Evolutionary conservation across 441 rosid species (phyloP).

Genomic region (Croton setiger): DNA sequence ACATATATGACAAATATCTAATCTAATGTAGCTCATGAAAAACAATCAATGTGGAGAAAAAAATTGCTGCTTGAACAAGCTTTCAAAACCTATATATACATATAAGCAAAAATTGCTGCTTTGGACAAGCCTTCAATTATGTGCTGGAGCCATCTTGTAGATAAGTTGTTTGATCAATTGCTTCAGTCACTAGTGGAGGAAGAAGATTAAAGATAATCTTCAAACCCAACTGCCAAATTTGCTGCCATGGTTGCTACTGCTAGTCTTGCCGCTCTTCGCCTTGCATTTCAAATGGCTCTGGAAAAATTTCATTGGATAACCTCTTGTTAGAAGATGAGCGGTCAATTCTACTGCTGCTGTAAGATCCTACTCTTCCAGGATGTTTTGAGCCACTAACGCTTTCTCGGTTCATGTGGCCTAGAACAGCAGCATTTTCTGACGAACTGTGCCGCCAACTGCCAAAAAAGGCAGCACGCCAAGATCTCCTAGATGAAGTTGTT

Average conservation of each 20-base stretch:
- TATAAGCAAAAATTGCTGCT: too few species aligned
- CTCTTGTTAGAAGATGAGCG: constrained; percentile 64
- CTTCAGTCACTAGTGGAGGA: constrained; percentile 4
- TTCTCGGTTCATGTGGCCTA: constrained; percentile 32
- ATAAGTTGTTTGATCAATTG: neutral
- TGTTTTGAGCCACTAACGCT: constrained; percentile 47
- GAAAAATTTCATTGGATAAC: constrained; percentile 71
- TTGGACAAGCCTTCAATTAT: neutral
- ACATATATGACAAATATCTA: constrained; percentile 13
- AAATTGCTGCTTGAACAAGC: constrained; percentile 28
- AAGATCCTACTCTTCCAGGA: constrained; percentile 60
- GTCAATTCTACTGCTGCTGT: constrained; percentile 52
- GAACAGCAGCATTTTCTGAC: constrained; percentile 37
- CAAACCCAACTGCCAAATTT: neutral
- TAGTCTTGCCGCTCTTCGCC: constrained; percentile 46
- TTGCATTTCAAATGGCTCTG: constrained; percentile 50
- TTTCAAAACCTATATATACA: constrained; percentile 3
- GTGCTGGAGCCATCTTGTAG: neutral
- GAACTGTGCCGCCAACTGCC: constrained; percentile 89
- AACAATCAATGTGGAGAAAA: constrained; percentile 20
- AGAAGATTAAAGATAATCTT: neutral
- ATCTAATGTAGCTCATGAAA: constrained; percentile 5
- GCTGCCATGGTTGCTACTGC: constrained; percentile 18
- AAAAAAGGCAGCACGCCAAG: constrained; percentile 79
- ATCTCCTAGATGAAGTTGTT: constrained; percentile 75